Evolutionary conservation across 1,284 basidiomycete genomes (phyloP), one percentile per base, ranked within the genome.

Genomic region (Exobasidium rhododendri): DNA sequence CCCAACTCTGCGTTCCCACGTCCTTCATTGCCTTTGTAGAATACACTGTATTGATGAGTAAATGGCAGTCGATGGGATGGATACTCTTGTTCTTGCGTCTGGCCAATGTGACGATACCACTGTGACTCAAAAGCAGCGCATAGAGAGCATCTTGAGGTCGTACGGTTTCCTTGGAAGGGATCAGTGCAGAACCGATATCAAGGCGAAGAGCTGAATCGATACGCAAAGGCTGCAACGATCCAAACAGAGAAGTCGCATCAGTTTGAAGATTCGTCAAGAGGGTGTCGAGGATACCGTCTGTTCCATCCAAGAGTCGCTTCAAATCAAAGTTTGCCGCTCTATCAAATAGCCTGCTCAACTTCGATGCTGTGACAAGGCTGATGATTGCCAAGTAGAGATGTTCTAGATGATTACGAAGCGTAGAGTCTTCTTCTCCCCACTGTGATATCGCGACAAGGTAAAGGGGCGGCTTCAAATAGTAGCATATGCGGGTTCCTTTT

Each of bases 361-460:
- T 93, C 6, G 88, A 84, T 1, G 86, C 88, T 0, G 92, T 90
- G 32, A 97, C 87, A 28, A 97, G 87, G 67, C 90, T 93, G 52
- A 97, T 81, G 55, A 97, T 90, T 81, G 96, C 93, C 2, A 94
- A 83, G 78, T 98, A 89, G 7, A 98, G 84, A 80, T 94, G 94
- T 79, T 97, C 94, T 67, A 98, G 85, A 82, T 97, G 94, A 51
- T 87, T 86, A 52, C 93, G 87, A 67, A 90, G 88, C 70, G 94
- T 88, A 68, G 89, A 89, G 80, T 94, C 92, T 0, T 94, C 92
- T 80, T 96, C 93, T 29, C 90, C 89, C 90, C 91, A 94, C 24
- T 88, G 87, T 29, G 91, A 92, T 2, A 88, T 88, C 69, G 89
- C 93, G 22, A 89, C 91, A 70, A 94, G 90, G 80, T 97, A 97